phyloP scores from a whole-genome alignment of 1,139 yeast genomes.

The Arxiozyma slooffiae region DNA sequence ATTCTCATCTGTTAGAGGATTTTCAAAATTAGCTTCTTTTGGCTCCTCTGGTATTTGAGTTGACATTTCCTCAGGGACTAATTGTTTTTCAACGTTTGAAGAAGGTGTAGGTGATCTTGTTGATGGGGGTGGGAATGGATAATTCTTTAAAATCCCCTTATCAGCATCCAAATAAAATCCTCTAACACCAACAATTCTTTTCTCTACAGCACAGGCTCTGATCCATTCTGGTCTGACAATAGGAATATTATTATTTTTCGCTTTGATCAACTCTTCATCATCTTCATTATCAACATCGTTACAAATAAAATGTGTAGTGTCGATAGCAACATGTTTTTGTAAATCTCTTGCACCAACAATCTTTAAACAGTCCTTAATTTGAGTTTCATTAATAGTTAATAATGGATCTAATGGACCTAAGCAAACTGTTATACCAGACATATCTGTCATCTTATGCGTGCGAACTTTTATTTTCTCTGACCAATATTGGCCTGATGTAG shows the following conservation, averaged over 20 bases:
- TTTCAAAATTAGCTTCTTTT: background rate
- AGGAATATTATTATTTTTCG: conserved; percentile 82
- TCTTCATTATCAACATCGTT: conserved; percentile 10
- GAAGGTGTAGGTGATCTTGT: conserved; percentile 6
- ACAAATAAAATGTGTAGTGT: conserved; percentile 67
- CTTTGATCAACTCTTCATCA: conserved; percentile 41
- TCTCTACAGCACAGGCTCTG: conserved; percentile 83
- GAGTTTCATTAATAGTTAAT: conserved; percentile 49
- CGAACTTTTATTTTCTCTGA: conserved; percentile 61
- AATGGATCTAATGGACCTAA: conserved; percentile 65
- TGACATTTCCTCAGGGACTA: background rate
- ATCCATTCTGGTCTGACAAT: conserved; percentile 95
- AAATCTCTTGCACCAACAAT: conserved; percentile 80
- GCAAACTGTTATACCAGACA: conserved; percentile 87
- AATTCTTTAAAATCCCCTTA: conserved; percentile 26
- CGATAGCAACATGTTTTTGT: conserved; percentile 66
- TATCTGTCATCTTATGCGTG: conserved; percentile 94
- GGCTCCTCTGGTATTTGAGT: background rate
- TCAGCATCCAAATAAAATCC: conserved; percentile 57
- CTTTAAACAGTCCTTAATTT: conserved; percentile 52
- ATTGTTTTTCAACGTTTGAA: background rate
- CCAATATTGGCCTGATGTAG: conserved; percentile 77
- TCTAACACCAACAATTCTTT: conserved; percentile 86
- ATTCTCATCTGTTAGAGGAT: background rate
- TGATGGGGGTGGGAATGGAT: conserved; percentile 26